A percentile compares a stretch with the other conserved stretches of the same genome.
These are phyloP conservation scores for Eutrema heterophyllum DNA, from an alignment of 345 rosid genomes.

Conservation along the genomic window DNA sequence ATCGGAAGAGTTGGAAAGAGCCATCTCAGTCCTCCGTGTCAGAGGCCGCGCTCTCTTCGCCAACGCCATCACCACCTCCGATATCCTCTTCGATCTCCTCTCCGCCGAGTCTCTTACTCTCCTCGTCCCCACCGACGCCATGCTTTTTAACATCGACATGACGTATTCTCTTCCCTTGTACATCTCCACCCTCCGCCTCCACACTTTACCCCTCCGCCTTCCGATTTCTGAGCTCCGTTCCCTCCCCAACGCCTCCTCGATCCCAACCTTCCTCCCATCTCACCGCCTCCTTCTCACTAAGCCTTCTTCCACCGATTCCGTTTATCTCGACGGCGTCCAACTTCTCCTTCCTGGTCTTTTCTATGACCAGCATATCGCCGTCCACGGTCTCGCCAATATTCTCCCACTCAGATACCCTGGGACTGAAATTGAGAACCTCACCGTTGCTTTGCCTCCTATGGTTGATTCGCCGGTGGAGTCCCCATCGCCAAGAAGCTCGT, in stretches of 20 bases:
- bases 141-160: slow-evolving; percentile 38
- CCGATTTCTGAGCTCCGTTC: slow-evolving; percentile 25
- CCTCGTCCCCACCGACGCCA: slow-evolving; percentile 32
- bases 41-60: slow-evolving; percentile 35
- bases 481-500: not conserved
- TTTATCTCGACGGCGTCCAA: slow-evolving; percentile 12
- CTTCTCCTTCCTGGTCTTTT: slow-evolving; percentile 30
- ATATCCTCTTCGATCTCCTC: slow-evolving; percentile 37
- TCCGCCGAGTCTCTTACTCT: slow-evolving; percentile 27
- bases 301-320: not conserved
- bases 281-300: slow-evolving; percentile 22
- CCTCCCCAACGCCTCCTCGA: slow-evolving; percentile 7
- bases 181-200: slow-evolving; percentile 39
- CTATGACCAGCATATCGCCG: slow-evolving; percentile 31
- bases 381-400: slow-evolving; percentile 35
- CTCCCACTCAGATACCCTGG: not conserved
- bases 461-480: not conserved
- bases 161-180: slow-evolving; percentile 31
- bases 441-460: not conserved
- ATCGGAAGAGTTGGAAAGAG: slow-evolving; percentile 27
- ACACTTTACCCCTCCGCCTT: slow-evolving; percentile 35
- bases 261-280: slow-evolving; percentile 32
- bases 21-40: slow-evolving; percentile 27
- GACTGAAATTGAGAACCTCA: not conserved
- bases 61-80: slow-evolving; percentile 41